These are phyloP conservation scores for Lycium ferocissimum DNA, from an alignment of 257 asterid genomes.

Conservation along the genomic window DNA sequence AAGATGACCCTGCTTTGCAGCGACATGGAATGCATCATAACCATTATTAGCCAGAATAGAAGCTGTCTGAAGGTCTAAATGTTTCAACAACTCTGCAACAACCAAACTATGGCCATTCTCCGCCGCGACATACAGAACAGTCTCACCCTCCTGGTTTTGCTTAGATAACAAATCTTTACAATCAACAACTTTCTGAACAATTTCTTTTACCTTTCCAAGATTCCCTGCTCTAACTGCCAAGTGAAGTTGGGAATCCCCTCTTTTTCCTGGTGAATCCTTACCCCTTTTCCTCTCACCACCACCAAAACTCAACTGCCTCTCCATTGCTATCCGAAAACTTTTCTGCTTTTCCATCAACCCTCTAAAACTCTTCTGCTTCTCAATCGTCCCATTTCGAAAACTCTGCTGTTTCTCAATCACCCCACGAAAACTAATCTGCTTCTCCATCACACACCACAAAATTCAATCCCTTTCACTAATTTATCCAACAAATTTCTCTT, in stretches of 20 bases:
- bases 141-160: constrained; percentile 96
- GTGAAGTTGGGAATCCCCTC: constrained; percentile 92
- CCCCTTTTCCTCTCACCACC: constrained; percentile 75
- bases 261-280: constrained; percentile 90
- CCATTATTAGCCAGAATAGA: constrained; percentile 81
- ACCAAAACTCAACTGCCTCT: constrained; percentile 86
- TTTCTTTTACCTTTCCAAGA: constrained; percentile 73
- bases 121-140: constrained; percentile 86
- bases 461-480: constrained; percentile 25
- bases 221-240: constrained; percentile 89
- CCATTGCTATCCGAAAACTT: constrained; percentile 92
- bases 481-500: constrained; percentile 24
- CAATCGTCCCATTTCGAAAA: constrained; percentile 63
- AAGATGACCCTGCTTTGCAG: constrained; percentile 89
- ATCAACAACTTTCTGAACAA: constrained; percentile 68
- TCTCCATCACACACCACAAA: constrained; percentile 56
- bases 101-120: constrained; percentile 76
- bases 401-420: constrained; percentile 76
- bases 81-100: constrained; percentile 80
- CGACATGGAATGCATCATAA: constrained; percentile 89
- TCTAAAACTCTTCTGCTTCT: constrained; percentile 84
- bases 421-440: constrained; percentile 60
- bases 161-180: constrained; percentile 64
- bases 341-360: constrained; percentile 97
- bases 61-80: constrained; percentile 75